Conservation (phyloP, 331 rosid genomes). For the Quercus phellos region DNA sequence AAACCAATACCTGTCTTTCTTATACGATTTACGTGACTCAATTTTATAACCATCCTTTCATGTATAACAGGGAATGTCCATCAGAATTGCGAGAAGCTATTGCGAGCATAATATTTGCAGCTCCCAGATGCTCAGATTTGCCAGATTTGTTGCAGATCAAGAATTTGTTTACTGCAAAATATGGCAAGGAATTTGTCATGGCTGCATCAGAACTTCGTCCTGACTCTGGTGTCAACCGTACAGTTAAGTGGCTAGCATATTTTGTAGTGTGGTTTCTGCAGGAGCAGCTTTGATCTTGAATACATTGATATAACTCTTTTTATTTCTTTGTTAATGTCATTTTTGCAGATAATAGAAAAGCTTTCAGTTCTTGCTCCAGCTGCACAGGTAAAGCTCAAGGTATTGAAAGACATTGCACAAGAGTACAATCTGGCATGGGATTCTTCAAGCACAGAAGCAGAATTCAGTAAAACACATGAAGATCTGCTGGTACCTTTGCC, state of each 20-base stretch:
- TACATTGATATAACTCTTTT: neutral
- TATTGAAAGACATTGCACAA: constrained; percentile 71
- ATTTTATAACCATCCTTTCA: constrained; percentile 6
- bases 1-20: constrained; percentile 7
- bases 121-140: constrained; percentile 93
- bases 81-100: constrained; percentile 87
- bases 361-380: constrained; percentile 82
- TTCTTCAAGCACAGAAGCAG: constrained; percentile 72
- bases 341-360: constrained; percentile 81
- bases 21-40: neutral
- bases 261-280: constrained; percentile 13
- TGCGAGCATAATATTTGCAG: constrained; percentile 90
- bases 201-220: constrained; percentile 90
- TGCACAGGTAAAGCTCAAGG: constrained; percentile 70
- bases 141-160: constrained; percentile 88
- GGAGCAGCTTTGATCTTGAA: neutral
- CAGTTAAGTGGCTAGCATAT: constrained; percentile 43
- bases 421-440: constrained; percentile 80
- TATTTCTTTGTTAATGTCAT: constrained; percentile 13
- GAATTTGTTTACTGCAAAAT: constrained; percentile 78
- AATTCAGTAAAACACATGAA: constrained; percentile 76
- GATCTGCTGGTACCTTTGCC: constrained; percentile 79
- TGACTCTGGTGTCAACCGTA: constrained; percentile 95
- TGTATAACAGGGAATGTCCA: constrained; percentile 75
- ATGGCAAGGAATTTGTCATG: constrained; percentile 78